Evolutionary conservation across 2,329 filamentous ascomycete genomes (phyloP).

Genomic region (Onygena corvina): DNA sequence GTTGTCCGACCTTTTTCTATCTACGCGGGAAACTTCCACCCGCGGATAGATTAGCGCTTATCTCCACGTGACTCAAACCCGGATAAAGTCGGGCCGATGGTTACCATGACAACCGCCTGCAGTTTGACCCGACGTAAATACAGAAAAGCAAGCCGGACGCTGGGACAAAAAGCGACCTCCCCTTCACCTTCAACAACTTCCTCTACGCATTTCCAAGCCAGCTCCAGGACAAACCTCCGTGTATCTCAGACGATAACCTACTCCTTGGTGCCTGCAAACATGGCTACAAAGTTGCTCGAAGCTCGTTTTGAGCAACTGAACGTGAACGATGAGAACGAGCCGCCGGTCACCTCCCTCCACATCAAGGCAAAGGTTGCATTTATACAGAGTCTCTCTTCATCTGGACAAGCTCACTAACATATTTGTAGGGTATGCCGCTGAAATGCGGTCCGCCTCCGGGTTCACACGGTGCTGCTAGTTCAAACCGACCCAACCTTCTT

Average conservation of each 20-base stretch:
- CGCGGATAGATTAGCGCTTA: too few relatives aligned
- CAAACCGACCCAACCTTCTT: constrained; percentile 65
- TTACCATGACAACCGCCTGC: constrained; percentile 7
- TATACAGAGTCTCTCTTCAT: not conserved
- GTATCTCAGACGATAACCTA: not conserved
- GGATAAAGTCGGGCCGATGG: not conserved
- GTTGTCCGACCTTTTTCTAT: not conserved
- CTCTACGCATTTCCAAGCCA: too few relatives aligned
- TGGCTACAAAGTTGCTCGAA: constrained; percentile 71
- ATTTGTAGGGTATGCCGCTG: not conserved
- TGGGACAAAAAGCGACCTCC: not conserved
- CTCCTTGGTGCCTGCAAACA: constrained; percentile 24
- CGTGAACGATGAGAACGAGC: constrained; percentile 77
- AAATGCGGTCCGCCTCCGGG: not conserved
- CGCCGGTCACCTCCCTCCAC: constrained; percentile 42
- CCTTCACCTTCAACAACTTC: too few relatives aligned
- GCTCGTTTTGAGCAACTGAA: constrained; percentile 80
- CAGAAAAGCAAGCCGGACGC: constrained; percentile 4
- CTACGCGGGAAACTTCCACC: too few relatives aligned
- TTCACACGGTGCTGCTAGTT: constrained; percentile 14
- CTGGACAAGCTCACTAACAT: not conserved
- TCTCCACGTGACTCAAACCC: constrained; percentile 5
- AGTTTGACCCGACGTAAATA: constrained; percentile 8
- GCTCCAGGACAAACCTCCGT: too few relatives aligned
- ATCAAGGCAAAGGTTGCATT: constrained; percentile 63